A percentile compares a stretch with the other conserved stretches of the same genome.
Evolutionary conservation across 2,329 filamentous ascomycete genomes (phyloP).

Genomic region (Neofusicoccum ribis): DNA sequence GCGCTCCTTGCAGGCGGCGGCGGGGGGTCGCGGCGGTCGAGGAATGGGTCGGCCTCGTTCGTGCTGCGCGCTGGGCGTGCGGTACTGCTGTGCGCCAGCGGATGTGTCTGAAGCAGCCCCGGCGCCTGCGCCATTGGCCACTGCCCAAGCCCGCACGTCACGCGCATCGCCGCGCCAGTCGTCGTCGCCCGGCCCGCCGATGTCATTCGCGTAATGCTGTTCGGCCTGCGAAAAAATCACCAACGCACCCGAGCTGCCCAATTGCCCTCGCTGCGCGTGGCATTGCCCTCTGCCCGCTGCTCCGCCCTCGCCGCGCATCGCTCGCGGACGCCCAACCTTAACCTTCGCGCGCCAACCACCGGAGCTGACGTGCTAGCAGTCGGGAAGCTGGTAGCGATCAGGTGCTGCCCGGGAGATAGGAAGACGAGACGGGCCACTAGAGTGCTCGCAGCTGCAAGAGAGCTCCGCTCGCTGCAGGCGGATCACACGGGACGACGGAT

Average conservation of each 20-base stretch:
- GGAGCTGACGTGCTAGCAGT: neutral
- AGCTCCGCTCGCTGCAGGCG: slow-evolving; percentile 5
- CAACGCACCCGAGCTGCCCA: too few species aligned
- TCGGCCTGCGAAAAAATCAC: neutral
- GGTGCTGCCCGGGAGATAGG: neutral
- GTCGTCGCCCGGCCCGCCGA: neutral
- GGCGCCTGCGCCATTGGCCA: slow-evolving; percentile 5
- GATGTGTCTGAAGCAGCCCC: slow-evolving; percentile 12
- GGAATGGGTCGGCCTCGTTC: neutral
- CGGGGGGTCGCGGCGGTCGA: neutral
- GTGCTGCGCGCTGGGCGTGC: neutral
- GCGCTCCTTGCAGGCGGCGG: neutral
- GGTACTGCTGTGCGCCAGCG: neutral
- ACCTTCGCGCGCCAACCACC: neutral
- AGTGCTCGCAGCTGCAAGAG: neutral
- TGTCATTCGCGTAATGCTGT: slow-evolving; percentile 9
- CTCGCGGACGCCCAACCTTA: neutral
- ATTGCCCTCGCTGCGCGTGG: neutral
- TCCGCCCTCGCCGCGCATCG: neutral
- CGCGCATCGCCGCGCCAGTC: slow-evolving; percentile 10
- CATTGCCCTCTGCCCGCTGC: neutral
- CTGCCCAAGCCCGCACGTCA: slow-evolving; percentile 10
- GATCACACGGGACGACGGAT: neutral
- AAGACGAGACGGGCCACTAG: neutral
- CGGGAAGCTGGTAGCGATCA: slow-evolving; percentile 1